Evolutionary conservation across 164 flowering plant genomes (phyloP).

Genomic region (Tinospora cordifolia): DNA sequence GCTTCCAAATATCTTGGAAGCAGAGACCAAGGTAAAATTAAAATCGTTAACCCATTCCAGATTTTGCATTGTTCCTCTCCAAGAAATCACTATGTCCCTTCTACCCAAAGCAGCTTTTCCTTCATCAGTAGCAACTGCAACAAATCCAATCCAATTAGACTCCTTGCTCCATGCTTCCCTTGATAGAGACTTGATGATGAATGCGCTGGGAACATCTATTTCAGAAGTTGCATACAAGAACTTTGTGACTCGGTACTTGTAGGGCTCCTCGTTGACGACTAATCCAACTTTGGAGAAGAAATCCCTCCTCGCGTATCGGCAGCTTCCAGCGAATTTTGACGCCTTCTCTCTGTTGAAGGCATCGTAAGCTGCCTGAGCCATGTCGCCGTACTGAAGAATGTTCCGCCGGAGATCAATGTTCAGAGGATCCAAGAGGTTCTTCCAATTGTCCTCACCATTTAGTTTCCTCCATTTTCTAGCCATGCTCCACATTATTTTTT

Average conservation of each 20-base stretch:
- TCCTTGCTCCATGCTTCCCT: constrained; percentile 37
- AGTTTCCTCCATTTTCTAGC: constrained; percentile 40
- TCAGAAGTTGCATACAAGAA: constrained; percentile 36
- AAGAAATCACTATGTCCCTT: constrained; percentile 39
- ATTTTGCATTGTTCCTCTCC: constrained; percentile 34
- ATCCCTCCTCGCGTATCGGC: constrained; percentile 26
- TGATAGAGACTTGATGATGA: constrained; percentile 29
- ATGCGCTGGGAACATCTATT: constrained; percentile 25
- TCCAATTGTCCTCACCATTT: constrained; percentile 50
- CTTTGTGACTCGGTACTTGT: constrained; percentile 30
- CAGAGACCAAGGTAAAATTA: constrained; percentile 26
- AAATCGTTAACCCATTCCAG: constrained; percentile 42
- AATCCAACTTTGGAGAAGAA: constrained; percentile 29
- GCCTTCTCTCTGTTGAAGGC: constrained; percentile 31
- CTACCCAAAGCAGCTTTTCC: constrained; percentile 30
- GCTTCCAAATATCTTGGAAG: constrained; percentile 18
- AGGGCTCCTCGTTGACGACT: constrained; percentile 12
- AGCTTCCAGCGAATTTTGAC: constrained; percentile 34
- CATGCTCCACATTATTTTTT: constrained; percentile 11
- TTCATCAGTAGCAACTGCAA: constrained; percentile 55
- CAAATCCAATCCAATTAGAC: constrained; percentile 47
- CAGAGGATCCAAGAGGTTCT: constrained; percentile 47
- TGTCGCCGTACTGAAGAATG: constrained; percentile 46
- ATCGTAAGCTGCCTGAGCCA: constrained; percentile 34
- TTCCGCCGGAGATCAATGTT: constrained; percentile 46